Base-by-base conservation (phyloP, 495 filamentous ascomycete species). In the Aspergillus steynii region DNA sequence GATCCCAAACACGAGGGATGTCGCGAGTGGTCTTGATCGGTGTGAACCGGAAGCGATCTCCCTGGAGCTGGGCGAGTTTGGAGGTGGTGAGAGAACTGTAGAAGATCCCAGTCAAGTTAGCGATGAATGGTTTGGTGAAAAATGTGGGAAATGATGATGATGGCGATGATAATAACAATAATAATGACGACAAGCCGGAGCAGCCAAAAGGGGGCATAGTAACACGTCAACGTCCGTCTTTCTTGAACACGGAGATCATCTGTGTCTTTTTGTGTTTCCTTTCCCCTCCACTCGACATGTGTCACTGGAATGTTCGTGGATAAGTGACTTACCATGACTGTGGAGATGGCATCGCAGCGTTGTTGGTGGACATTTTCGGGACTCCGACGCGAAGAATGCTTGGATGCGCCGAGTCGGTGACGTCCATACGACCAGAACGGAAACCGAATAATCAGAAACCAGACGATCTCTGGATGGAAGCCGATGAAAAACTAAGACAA, bases 1-100 rank as follows among this genome's bases (percentile, higher is more conserved):
- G 78, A 74, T 75, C 86, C 83, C 72, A 79, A 73, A 75, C 71
- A 73, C 66, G 85, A 60, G 70, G 80, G 47, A 59, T 69, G 62
- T 58, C 70, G 73, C 59, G 61, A 42, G 65, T 62, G 25, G 50
- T 53, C 62, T 75, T 77, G 60, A 74, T 71, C 29, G 75, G 73
- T 10, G 72, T 77, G 55, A 75, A 79, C 32, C 68, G 73, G 64
- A 78, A 79, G 26, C 58, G 64, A 7, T 74, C 74, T 50, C 58
- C 63, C 5, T 61, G 60, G 9, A 57, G 37, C 5, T 53, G 34
- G 29, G 31, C 34, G 28, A 51, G 28, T 25, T 46, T 55, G 32
- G 49, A 48, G 14, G 47, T 29, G 25, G 14, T 14, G 15, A 48
- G 32, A 15, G 58, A n/a, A 34, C 42, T 48, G n/a, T n/a, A 15